Evolutionary conservation across 148 eudicot genomes (phyloP).

Genomic region (Amaranthus palmeri): DNA sequence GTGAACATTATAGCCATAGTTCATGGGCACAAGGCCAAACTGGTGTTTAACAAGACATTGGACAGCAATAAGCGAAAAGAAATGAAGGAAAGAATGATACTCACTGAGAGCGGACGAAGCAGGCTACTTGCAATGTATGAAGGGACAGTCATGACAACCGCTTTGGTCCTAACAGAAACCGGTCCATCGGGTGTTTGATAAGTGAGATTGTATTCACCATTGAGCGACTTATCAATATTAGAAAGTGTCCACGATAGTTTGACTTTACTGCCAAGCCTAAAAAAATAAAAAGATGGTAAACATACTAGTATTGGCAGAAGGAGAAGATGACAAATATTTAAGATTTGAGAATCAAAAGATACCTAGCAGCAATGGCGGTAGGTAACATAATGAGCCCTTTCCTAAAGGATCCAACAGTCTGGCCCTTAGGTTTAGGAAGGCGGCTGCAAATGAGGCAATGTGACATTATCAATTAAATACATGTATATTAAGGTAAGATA

Average conservation of each 20-base stretch:
- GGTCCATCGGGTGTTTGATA: slow-evolving; percentile 70
- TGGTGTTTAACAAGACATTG: no score
- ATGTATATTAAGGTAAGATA: not conserved
- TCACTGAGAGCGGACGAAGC: slow-evolving; percentile 70
- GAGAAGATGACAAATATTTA: not conserved
- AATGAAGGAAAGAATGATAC: slow-evolving; percentile 12
- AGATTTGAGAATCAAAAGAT: not conserved
- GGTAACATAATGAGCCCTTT: slow-evolving; percentile 76
- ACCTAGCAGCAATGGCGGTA: slow-evolving; percentile 71
- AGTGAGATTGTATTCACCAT: slow-evolving; percentile 56
- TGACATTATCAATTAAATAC: not conserved
- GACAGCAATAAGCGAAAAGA: no score
- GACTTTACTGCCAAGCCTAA: slow-evolving; percentile 67
- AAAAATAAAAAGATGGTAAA: not conserved
- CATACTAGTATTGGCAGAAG: no score
- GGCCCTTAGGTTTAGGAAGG: slow-evolving; percentile 78
- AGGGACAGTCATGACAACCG: slow-evolving; percentile 78
- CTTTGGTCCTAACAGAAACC: slow-evolving; percentile 47
- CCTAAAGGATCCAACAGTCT: slow-evolving; percentile 83
- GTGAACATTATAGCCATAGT: no score
- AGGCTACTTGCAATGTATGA: slow-evolving; percentile 61
- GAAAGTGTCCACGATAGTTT: slow-evolving; percentile 77
- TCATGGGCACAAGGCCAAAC: no score
- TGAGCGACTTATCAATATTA: slow-evolving; percentile 37
- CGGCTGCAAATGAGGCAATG: slow-evolving; percentile 41